These are phyloP conservation scores for Tricholomella constricta DNA, from an alignment of 768 basidiomycete species.

Conservation along the genomic window DNA sequence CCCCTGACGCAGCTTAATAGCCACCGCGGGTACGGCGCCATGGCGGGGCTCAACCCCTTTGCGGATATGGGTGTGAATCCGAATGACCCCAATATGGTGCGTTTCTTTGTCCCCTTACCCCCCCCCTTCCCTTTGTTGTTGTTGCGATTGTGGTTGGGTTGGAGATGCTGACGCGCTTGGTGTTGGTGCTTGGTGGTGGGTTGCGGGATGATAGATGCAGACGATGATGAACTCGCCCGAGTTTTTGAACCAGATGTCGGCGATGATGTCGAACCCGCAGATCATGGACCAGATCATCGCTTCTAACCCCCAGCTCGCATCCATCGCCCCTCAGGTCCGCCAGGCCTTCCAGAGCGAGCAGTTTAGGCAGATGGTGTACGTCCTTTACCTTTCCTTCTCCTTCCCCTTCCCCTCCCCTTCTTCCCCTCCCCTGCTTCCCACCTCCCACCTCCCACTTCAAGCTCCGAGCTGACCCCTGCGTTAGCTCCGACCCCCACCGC, in stretches of 20 bases:
- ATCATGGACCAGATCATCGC: conserved; percentile 86
- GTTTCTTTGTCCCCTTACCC: background rate
- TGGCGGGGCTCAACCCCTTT: conserved; percentile 92
- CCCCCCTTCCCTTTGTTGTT: background rate
- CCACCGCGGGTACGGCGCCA: conserved; percentile 72
- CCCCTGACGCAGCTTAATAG: conserved; percentile 84
- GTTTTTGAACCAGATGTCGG: conserved; percentile 86
- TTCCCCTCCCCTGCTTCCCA: background rate
- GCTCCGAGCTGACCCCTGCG: no score
- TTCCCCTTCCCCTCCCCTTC: background rate
- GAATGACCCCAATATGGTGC: conserved; percentile 94
- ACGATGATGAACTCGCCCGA: conserved; percentile 83
- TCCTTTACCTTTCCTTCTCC: background rate
- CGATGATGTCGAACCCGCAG: conserved; percentile 85
- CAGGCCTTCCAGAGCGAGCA: conserved; percentile 74
- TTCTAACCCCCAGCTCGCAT: conserved; percentile 73
- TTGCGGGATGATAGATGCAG: conserved; percentile 74
- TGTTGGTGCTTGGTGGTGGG: no score
- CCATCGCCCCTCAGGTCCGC: conserved; percentile 80
- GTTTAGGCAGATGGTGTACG: conserved; percentile 74
- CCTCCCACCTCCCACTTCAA: no score
- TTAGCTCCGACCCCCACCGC: conserved; percentile 75
- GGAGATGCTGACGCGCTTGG: background rate
- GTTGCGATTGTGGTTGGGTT: no score
- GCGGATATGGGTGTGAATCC: conserved; percentile 86